Conservation (phyloP, 2,329 filamentous ascomycete species). For the Trichophyton equinum region DNA sequence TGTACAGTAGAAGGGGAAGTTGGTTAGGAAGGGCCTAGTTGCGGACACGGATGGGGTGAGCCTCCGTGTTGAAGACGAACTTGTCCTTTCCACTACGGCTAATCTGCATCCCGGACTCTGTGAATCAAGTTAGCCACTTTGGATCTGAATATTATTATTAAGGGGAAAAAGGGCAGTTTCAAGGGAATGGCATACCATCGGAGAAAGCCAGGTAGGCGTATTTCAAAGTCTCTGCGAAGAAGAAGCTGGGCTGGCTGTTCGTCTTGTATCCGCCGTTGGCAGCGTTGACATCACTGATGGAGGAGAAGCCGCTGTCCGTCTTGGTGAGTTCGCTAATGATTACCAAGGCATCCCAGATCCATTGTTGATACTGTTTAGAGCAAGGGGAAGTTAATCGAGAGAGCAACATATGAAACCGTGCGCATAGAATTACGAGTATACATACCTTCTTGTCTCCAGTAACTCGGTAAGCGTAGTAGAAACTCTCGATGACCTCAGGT, state of each 20-base stretch:
- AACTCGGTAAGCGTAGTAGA: slow-evolving; percentile 75
- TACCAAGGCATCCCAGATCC: slow-evolving; percentile 68
- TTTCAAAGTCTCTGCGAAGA: slow-evolving; percentile 79
- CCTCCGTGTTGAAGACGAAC: slow-evolving; percentile 55
- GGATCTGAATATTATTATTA: not conserved
- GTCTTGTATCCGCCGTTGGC: slow-evolving; percentile 46
- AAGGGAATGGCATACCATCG: not conserved
- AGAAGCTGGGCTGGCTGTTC: slow-evolving; percentile 75
- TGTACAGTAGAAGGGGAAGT: not conserved
- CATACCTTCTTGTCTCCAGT: slow-evolving; percentile 52
- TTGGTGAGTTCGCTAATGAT: slow-evolving; percentile 53
- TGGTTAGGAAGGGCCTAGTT: not conserved
- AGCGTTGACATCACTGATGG: slow-evolving; percentile 53
- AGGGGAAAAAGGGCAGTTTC: not conserved
- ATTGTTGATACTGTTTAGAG: slow-evolving; percentile 53
- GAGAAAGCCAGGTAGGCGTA: slow-evolving; percentile 64
- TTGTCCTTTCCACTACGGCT: slow-evolving; percentile 38
- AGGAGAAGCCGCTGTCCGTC: slow-evolving; percentile 54
- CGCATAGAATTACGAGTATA: not conserved
- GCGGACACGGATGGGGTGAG: slow-evolving; percentile 42
- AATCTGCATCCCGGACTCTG: too few relatives aligned
- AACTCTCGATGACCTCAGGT: slow-evolving; percentile 70
- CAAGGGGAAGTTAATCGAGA: not conserved
- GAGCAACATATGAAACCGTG: not conserved
- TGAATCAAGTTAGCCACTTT: not conserved